phyloP scores from a whole-genome alignment of 768 basidiomycete genomes.

The Trichaptum fuscoviolaceum region DNA sequence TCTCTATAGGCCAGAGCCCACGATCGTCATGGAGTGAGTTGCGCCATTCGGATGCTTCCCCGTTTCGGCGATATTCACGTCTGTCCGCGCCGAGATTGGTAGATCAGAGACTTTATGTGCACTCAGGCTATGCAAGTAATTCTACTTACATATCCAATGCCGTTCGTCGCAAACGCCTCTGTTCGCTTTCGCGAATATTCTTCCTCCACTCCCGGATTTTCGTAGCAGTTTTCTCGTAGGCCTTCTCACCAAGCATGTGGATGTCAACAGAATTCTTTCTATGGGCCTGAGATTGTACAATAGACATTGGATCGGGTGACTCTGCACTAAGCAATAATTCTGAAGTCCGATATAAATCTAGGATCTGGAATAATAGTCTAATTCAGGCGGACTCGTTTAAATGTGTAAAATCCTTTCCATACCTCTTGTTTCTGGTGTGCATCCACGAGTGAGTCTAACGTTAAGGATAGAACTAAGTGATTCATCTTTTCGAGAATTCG shows the following conservation, averaged over 20 bases:
- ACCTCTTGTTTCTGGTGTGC: conserved; percentile 73
- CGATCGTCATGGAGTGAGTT: conserved; percentile 64
- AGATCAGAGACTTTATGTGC: background rate
- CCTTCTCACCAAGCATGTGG: conserved; percentile 52
- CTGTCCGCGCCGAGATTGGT: conserved; percentile 30
- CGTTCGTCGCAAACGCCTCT: conserved; percentile 65
- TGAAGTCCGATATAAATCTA: conserved; percentile 52
- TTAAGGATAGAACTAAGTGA: conserved; percentile 64
- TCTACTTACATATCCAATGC: conserved; percentile 71
- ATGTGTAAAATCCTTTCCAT: conserved; percentile 14
- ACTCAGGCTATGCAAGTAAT: background rate
- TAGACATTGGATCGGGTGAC: conserved; percentile 42
- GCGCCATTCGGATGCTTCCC: conserved; percentile 38
- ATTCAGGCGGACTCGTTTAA: conserved; percentile 7
- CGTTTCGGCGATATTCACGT: conserved; percentile 44
- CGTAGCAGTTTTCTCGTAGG: conserved; percentile 55
- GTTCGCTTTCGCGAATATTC: conserved; percentile 61
- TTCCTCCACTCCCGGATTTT: conserved; percentile 72
- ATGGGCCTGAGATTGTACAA: conserved; percentile 44
- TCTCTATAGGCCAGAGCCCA: conserved; percentile 71
- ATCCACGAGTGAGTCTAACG: conserved; percentile 56
- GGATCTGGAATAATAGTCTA: conserved; percentile 35
- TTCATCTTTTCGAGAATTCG: conserved; percentile 65
- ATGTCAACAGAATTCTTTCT: conserved; percentile 55
- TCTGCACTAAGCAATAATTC: conserved; percentile 47